phyloP scores from a whole-genome alignment of 1,139 yeast species.

The Sugiyamaella novakii region DNA sequence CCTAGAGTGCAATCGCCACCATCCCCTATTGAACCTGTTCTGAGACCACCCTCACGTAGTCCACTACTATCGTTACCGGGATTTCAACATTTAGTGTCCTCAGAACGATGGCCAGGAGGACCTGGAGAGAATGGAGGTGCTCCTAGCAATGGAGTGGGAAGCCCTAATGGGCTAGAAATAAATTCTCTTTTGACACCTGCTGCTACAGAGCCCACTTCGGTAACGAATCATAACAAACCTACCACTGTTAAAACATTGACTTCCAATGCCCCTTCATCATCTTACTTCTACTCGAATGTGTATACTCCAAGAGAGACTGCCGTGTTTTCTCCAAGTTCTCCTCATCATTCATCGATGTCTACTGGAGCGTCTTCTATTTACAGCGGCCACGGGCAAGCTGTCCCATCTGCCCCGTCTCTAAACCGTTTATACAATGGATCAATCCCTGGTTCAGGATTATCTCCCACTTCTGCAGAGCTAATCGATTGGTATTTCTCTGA shows the following conservation, averaged over 20 bases:
- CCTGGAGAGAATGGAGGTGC: background rate
- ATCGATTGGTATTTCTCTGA: conserved; percentile 18
- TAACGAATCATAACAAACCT: background rate
- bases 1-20: conserved; percentile 2
- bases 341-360: conserved; percentile 5
- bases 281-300: no score
- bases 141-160: background rate
- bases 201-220: background rate
- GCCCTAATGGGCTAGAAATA: conserved; percentile 15
- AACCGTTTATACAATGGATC: background rate
- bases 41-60: conserved; percentile 7
- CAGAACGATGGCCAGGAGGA: conserved; percentile 12
- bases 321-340: conserved; percentile 1
- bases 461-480: conserved; percentile 14
- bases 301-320: no score
- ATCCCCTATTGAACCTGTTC: background rate
- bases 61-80: conserved; percentile 15
- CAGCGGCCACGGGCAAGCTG: conserved; percentile 1
- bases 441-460: conserved; percentile 7
- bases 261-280: background rate
- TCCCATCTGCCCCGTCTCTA: no score
- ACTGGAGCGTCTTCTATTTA: conserved; percentile 4
- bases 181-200: conserved; percentile 6
- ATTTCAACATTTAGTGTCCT: conserved; percentile 11
- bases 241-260: background rate